Conservation (phyloP, 2,329 filamentous ascomycete species). For the Magnaporthiopsis poae region DNA sequence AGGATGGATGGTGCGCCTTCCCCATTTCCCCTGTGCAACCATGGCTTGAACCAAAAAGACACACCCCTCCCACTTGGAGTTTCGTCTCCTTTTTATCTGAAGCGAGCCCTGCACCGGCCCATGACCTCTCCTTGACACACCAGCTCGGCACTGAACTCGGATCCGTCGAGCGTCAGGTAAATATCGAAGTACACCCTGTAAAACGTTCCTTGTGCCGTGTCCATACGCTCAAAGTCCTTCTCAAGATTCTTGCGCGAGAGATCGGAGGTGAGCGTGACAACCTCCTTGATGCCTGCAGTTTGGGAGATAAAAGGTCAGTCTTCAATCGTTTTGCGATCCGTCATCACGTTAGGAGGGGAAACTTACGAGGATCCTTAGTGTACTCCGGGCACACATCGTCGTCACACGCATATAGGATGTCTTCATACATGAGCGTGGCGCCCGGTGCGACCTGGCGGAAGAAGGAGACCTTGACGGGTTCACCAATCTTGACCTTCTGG, state of each 20-base stretch:
- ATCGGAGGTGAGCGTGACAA: slow-evolving; percentile 93
- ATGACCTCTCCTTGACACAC: slow-evolving; percentile 99
- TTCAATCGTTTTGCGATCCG: too few relatives aligned
- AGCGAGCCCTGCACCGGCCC: slow-evolving; percentile 88
- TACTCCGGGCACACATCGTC: slow-evolving; percentile 98
- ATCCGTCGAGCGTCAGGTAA: slow-evolving; percentile 90
- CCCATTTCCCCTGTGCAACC: background rate
- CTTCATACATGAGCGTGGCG: slow-evolving; percentile 97
- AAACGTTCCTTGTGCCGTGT: slow-evolving; percentile 92
- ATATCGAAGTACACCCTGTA: slow-evolving; percentile 74
- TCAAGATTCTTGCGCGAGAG: slow-evolving; percentile 96
- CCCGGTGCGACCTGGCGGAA: slow-evolving; percentile 96
- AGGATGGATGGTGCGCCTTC: background rate
- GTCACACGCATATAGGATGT: slow-evolving; percentile 93
- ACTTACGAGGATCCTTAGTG: slow-evolving; percentile 97
- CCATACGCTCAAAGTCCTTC: slow-evolving; percentile 99
- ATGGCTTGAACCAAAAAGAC: background rate
- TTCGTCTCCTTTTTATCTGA: slow-evolving; percentile 44
- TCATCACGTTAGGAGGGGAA: background rate
- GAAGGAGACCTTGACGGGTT: slow-evolving; percentile 97
- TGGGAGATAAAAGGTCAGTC: background rate
- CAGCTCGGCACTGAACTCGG: slow-evolving; percentile 93
- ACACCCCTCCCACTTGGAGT: background rate
- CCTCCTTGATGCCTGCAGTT: slow-evolving; percentile 83
- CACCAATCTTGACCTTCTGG: slow-evolving; percentile 96